phyloP scores from a whole-genome alignment of 2,329 filamentous ascomycete species.

The Amesomyces nigricolor region DNA sequence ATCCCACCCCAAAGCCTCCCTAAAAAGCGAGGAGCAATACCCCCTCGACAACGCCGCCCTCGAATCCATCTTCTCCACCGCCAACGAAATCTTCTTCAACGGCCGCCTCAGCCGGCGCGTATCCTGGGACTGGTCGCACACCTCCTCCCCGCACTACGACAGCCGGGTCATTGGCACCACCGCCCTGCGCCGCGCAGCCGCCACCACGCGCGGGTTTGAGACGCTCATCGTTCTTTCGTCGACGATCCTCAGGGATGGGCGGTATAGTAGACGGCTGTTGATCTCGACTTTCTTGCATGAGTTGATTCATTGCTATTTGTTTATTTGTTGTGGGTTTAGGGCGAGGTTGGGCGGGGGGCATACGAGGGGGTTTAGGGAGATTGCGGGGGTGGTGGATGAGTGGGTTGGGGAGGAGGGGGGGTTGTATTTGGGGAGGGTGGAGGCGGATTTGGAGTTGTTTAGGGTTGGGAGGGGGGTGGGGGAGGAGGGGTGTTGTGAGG shows the following conservation, averaged over 20 bases:
- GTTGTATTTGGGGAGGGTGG: conserved; percentile 53
- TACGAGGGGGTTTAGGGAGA: conserved; percentile 53
- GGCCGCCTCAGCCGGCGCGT: conserved; percentile 52
- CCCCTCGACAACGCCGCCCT: conserved; percentile 53
- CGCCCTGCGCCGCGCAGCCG: conserved; percentile 44
- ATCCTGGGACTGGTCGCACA: conserved; percentile 56
- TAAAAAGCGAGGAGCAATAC: conserved; percentile 36
- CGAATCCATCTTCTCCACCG: conserved; percentile 52
- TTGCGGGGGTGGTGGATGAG: conserved; percentile 54
- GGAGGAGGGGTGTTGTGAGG: background rate
- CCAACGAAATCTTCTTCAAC: conserved; percentile 59
- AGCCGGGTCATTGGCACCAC: conserved; percentile 58
- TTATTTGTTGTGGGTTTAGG: conserved; percentile 55
- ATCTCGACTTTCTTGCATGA: conserved; percentile 63
- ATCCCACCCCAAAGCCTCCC: background rate
- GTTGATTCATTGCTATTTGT: conserved; percentile 62
- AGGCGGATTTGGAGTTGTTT: conserved; percentile 55
- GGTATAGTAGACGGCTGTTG: conserved; percentile 55
- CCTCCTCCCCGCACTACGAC: conserved; percentile 44
- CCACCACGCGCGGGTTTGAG: conserved; percentile 48
- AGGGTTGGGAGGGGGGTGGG: conserved; percentile 20
- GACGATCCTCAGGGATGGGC: conserved; percentile 50
- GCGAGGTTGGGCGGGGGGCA: conserved; percentile 53
- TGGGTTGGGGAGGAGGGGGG: conserved; percentile 52
- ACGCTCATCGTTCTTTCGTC: conserved; percentile 57